A percentile compares a stretch with the other conserved stretches of the same genome.
Conservation (phyloP, 2,329 filamentous ascomycete genomes). For the Colletotrichum australisinense region DNA sequence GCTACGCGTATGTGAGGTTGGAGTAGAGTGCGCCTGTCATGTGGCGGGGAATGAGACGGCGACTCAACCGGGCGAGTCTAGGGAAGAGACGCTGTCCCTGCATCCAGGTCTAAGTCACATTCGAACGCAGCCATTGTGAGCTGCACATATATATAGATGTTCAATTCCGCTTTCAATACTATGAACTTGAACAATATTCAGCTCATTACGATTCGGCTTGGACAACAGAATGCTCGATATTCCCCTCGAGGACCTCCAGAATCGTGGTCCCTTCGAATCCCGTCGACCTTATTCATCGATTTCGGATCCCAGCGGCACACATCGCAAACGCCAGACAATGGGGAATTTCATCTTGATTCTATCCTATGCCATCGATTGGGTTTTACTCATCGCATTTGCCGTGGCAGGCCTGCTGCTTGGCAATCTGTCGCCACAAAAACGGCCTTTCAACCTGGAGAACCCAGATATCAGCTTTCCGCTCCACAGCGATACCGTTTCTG, state of each 20-base stretch:
- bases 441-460: conserved; percentile 72
- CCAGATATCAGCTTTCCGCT: conserved; percentile 77
- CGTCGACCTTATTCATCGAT: conserved; percentile 3
- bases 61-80: not conserved
- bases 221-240: conserved; percentile 6
- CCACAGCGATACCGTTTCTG: conserved; percentile 71
- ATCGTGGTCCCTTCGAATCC: not conserved
- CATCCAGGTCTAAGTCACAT: not conserved
- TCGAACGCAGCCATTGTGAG: not conserved
- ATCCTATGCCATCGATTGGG: conserved; percentile 73
- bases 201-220: no score
- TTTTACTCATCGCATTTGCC: conserved; percentile 45
- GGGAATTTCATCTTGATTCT: conserved; percentile 46
- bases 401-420: conserved; percentile 65
- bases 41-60: not conserved
- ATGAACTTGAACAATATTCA: not conserved
- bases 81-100: not conserved
- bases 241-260: not conserved
- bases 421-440: conserved; percentile 64
- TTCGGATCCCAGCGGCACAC: not conserved
- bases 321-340: not conserved
- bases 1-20: not conserved
- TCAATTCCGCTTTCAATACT: not conserved
- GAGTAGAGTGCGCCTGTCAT: not conserved
- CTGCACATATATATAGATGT: not conserved